Conservation (phyloP, 1,284 basidiomycete genomes). For the Cutaneotrichosporon sp. region DNA sequence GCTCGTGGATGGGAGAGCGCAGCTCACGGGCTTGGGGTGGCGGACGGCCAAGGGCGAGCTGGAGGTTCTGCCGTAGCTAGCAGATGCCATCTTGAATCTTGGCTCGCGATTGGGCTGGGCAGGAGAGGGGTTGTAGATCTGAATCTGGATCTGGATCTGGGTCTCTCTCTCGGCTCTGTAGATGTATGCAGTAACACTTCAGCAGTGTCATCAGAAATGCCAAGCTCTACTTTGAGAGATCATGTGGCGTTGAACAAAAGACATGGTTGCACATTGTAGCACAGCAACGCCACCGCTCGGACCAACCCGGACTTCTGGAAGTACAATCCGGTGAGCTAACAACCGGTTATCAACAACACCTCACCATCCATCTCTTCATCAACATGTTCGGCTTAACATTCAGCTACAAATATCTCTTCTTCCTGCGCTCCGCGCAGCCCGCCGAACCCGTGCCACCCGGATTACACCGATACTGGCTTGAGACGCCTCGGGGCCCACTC, state of each 20-base stretch:
- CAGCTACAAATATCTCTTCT: conserved; percentile 18
- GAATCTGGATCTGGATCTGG: too few species aligned
- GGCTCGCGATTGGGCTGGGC: too few species aligned
- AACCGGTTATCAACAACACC: not conserved
- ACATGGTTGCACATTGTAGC: not conserved
- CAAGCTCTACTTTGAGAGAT: too few species aligned
- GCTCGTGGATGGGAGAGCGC: conserved; percentile 12
- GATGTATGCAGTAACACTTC: too few species aligned
- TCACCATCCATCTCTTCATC: not conserved
- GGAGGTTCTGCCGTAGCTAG: conserved; percentile 13
- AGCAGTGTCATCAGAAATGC: too few species aligned
- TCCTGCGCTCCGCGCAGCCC: conserved; percentile 2
- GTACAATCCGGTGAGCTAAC: not conserved
- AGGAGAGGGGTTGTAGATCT: too few species aligned
- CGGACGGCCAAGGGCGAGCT: conserved; percentile 13
- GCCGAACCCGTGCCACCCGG: conserved; percentile 8
- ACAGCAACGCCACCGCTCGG: not conserved
- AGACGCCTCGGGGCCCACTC: conserved; percentile 12
- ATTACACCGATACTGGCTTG: conserved; percentile 14
- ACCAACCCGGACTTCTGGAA: not conserved
- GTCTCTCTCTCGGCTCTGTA: too few species aligned
- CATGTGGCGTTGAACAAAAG: not conserved
- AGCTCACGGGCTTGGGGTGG: conserved; percentile 19
- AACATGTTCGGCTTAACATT: conserved; percentile 13
- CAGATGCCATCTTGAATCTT: not conserved